phyloP scores from a whole-genome alignment of 202 grass and related monocot species.

The Digitaria exilis region DNA sequence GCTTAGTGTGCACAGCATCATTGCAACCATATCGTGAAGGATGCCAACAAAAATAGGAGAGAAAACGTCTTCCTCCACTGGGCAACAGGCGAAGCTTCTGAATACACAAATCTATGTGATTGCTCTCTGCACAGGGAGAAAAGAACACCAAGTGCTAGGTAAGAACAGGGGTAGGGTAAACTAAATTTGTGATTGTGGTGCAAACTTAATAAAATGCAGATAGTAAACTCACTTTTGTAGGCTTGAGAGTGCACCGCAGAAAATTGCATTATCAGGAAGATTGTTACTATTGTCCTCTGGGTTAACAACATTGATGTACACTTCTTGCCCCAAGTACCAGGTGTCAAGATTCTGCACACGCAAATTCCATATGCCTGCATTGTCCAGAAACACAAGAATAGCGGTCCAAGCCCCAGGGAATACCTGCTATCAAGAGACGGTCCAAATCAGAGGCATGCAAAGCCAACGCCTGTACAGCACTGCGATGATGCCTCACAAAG shows the following conservation, averaged over 20 bases:
- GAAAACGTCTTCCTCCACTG: slow-evolving; percentile 31
- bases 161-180: neutral
- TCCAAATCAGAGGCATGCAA: neutral
- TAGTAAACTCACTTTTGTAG: slow-evolving; percentile 70
- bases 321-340: slow-evolving; percentile 95
- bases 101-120: slow-evolving; percentile 73
- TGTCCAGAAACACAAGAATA: slow-evolving; percentile 91
- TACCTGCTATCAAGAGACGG: slow-evolving; percentile 53
- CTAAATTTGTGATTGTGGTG: neutral
- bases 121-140: slow-evolving; percentile 63
- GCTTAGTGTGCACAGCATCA: neutral
- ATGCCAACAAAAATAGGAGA: slow-evolving; percentile 37
- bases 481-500: neutral
- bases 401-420: slow-evolving; percentile 95
- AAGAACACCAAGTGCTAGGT: slow-evolving; percentile 22
- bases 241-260: slow-evolving; percentile 84
- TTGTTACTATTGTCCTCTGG: slow-evolving; percentile 60
- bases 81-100: slow-evolving; percentile 48
- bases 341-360: slow-evolving; percentile 76
- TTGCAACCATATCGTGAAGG: slow-evolving; percentile 24
- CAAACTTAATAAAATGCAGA: neutral
- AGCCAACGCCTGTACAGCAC: neutral
- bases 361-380: slow-evolving; percentile 93
- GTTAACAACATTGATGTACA: slow-evolving; percentile 88
- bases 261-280: slow-evolving; percentile 79